Percentiles rank a stretch among this genome's conserved stretches.
Evolutionary conservation across 306 rosid genomes (phyloP).

Genomic region (Amphicarpaea edgeworthii): DNA sequence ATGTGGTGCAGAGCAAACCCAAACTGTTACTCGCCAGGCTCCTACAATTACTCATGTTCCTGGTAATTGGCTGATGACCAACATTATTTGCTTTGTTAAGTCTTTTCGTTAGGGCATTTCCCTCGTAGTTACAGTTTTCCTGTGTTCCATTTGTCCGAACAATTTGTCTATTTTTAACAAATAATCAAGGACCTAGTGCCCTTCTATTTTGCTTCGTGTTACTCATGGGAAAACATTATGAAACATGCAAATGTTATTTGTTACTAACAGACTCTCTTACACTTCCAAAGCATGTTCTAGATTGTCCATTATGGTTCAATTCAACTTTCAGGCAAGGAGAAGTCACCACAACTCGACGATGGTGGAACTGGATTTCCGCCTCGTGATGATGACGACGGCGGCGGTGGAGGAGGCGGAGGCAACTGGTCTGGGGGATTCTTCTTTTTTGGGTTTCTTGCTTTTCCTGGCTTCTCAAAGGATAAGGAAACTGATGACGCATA

Average conservation of each 20-base stretch:
- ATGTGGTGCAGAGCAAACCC: conserved; percentile 91
- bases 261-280: conserved; percentile 15
- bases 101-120: conserved; percentile 10
- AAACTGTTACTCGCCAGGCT: conserved; percentile 83
- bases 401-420: conserved; percentile 97
- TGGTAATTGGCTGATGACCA: conserved; percentile 58
- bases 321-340: conserved; percentile 84
- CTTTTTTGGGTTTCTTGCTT: conserved; percentile 96
- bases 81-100: conserved; percentile 10
- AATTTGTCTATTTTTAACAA: conserved; percentile 11
- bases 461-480: conserved; percentile 88
- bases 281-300: conserved; percentile 13
- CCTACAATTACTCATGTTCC: conserved; percentile 96
- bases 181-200: conserved; percentile 2
- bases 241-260: neutral
- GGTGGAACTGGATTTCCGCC: conserved; percentile 91
- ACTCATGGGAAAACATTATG: neutral
- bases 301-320: neutral
- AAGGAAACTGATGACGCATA: conserved; percentile 79
- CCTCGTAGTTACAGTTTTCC: conserved; percentile 18
- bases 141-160: conserved; percentile 19
- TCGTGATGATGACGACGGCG: conserved; percentile 86
- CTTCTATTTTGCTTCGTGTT: neutral
- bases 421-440: conserved; percentile 95
- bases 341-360: conserved; percentile 86